These are phyloP conservation scores for Cutaneotrichosporon cutaneum DNA, from an alignment of 1,284 basidiomycete genomes.

Conservation along the genomic window DNA sequence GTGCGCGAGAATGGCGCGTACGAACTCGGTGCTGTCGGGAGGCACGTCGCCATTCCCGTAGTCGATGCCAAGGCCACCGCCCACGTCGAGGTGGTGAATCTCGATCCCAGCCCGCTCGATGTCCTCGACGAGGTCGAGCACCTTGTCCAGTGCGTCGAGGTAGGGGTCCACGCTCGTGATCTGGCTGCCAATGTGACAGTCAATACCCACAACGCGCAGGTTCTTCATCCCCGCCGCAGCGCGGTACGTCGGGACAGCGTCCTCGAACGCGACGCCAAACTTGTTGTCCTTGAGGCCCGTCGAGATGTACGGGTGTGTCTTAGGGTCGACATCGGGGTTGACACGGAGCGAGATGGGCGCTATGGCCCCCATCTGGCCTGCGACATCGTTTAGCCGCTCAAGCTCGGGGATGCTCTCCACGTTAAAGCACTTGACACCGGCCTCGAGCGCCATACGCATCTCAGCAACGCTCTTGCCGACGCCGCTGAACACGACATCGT, in stretches of 20 bases:
- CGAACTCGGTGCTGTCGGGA: constrained; percentile 12
- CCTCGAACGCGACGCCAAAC: constrained; percentile 13
- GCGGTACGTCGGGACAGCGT: constrained; percentile 10
- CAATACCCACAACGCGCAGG: constrained; percentile 11
- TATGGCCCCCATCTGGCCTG: not conserved
- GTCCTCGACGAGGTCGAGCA: constrained; percentile 13
- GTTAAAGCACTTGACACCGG: constrained; percentile 22
- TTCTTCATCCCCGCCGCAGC: not conserved
- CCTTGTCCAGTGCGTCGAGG: constrained; percentile 13
- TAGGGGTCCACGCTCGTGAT: constrained; percentile 15
- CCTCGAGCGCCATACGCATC: constrained; percentile 14
- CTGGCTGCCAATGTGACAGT: constrained; percentile 20
- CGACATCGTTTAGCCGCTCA: constrained; percentile 10
- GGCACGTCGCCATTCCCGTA: constrained; percentile 10
- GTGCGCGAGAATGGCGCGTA: constrained; percentile 10
- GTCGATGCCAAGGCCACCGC: constrained; percentile 21
- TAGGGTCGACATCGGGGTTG: constrained; percentile 18
- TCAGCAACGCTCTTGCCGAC: constrained; percentile 17
- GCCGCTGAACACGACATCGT: constrained; percentile 14
- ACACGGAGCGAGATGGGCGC: constrained; percentile 15
- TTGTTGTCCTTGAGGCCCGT: constrained; percentile 20
- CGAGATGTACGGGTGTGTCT: constrained; percentile 17
- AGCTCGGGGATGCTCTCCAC: constrained; percentile 19
- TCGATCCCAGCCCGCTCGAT: constrained; percentile 9
- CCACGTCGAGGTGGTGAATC: constrained; percentile 18